These are phyloP conservation scores for Viola odorata DNA, from an alignment of 345 rosid genomes.

Conservation along the genomic window DNA sequence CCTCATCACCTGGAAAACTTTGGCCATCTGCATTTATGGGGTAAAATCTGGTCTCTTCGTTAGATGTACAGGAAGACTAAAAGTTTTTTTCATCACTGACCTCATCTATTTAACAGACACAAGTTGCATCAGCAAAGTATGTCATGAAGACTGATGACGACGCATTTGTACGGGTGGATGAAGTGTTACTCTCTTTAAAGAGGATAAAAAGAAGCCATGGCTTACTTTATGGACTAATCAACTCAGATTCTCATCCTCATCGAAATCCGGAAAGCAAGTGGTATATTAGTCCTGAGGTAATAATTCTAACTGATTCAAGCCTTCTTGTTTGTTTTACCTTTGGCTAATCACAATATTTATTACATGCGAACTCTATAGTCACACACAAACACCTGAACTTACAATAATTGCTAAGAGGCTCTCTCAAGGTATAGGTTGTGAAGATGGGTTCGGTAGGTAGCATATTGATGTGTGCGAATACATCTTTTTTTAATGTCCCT, in stretches of 20 bases:
- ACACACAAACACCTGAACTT: not conserved
- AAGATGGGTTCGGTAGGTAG: not conserved
- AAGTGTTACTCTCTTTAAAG: constrained; percentile 62
- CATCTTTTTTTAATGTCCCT: not conserved
- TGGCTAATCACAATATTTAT: not conserved
- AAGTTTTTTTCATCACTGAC: constrained; percentile 2
- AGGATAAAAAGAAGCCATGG: constrained; percentile 52
- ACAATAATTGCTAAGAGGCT: too few species aligned
- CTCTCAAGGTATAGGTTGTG: too few species aligned
- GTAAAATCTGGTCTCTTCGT: constrained; percentile 38
- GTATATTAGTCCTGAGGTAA: constrained; percentile 84
- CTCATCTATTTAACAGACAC: constrained; percentile 41
- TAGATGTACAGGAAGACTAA: not conserved
- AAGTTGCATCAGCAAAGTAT: constrained; percentile 72
- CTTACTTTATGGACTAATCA: constrained; percentile 80
- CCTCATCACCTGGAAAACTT: constrained; percentile 94
- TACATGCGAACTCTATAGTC: not conserved
- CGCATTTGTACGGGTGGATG: constrained; percentile 93
- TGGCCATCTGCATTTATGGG: constrained; percentile 96
- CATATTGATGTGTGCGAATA: not conserved
- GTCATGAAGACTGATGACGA: constrained; percentile 98
- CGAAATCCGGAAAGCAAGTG: constrained; percentile 89
- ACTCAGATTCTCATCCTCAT: constrained; percentile 80
- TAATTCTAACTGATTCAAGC: not conserved
- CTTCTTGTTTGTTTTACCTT: not conserved